Evolutionary conservation across 345 rosid species (phyloP), one percentile per base, ranked within the genome.

Genomic region (Orychophragmus violaceus): DNA sequence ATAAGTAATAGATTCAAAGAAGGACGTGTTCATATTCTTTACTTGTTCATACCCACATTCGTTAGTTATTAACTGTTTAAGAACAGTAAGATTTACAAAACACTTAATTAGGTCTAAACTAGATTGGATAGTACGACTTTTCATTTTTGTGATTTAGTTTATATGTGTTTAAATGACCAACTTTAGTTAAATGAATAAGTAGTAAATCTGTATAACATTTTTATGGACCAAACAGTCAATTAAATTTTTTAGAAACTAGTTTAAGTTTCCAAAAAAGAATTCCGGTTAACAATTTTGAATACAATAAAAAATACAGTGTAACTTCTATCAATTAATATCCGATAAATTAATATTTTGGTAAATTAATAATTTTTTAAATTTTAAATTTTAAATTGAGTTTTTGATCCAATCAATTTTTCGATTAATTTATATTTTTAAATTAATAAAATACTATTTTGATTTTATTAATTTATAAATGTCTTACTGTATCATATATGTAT

Each of bases 61-160:
- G 75, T 71, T 54, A 54, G 64, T 55, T 71, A 27, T 55, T 36
- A 35, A 63, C 64, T 71, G 75, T 71, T 71, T 28, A 63, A 33
- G 75, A 52, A 71, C 63, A 63, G 58, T 41, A 3, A 28, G 10
- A 3, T 16, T 68, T 59, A 32, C 16, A 48, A 50, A 59, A 30
- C 30, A 18, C 12, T 18, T 21, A 18, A 23, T n/a, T n/a, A n/a
- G 8, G 8, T 60, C 8, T 51, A 39, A 21, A 39, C 16, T 7
- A 10, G 41, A 29, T 14, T 41, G 32, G n/a, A 21, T 49, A 41
- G 23, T 27, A 5, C 17, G 22, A 16, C 45, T 28, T 6, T 28
- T 28, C 32, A 28, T n/a, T n/a, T n/a, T n/a, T n/a, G n/a, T n/a
- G n/a, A n/a, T n/a, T n/a, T n/a, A n/a, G n/a, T n/a, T n/a, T n/a